A percentile compares a stretch with the other conserved stretches of the same genome.
Evolutionary conservation across 495 filamentous ascomycete species (phyloP).

Genomic region (Rhizodiscina lignyota): DNA sequence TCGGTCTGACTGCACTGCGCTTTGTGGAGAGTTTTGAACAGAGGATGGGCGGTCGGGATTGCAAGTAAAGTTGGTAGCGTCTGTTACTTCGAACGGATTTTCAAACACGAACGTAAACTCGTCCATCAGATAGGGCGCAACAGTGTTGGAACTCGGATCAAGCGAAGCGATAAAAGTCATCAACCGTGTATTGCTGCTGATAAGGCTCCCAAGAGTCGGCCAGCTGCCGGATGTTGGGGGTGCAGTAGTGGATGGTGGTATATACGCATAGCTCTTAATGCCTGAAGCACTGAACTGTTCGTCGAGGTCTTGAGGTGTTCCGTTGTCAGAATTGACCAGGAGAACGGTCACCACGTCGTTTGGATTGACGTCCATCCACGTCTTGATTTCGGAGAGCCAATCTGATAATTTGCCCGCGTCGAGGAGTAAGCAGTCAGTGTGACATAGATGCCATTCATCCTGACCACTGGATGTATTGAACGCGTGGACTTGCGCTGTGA

Average conservation of each 20-base stretch:
- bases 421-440: constrained; percentile 17
- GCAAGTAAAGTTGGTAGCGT: constrained; percentile 16
- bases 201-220: constrained; percentile 20
- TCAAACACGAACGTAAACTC: constrained; percentile 25
- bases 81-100: constrained; percentile 18
- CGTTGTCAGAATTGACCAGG: constrained; percentile 20
- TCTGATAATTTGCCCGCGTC: constrained; percentile 16
- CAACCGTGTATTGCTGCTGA: constrained; percentile 17
- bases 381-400: constrained; percentile 18
- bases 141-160: constrained; percentile 5
- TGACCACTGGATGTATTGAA: constrained; percentile 5
- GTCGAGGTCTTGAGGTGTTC: constrained; percentile 10
- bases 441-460: constrained; percentile 20
- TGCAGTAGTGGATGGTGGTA: constrained; percentile 10
- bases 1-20: constrained; percentile 11
- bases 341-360: constrained; percentile 25
- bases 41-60: constrained; percentile 14
- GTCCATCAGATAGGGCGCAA: constrained; percentile 21
- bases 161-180: constrained; percentile 20
- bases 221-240: constrained; percentile 9
- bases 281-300: constrained; percentile 15
- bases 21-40: constrained; percentile 5
- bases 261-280: constrained; percentile 17
- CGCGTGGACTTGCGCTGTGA: constrained; percentile 21
- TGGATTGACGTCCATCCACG: constrained; percentile 20